Conservation (phyloP, 345 rosid species). For the Ceriops zippeliana region DNA sequence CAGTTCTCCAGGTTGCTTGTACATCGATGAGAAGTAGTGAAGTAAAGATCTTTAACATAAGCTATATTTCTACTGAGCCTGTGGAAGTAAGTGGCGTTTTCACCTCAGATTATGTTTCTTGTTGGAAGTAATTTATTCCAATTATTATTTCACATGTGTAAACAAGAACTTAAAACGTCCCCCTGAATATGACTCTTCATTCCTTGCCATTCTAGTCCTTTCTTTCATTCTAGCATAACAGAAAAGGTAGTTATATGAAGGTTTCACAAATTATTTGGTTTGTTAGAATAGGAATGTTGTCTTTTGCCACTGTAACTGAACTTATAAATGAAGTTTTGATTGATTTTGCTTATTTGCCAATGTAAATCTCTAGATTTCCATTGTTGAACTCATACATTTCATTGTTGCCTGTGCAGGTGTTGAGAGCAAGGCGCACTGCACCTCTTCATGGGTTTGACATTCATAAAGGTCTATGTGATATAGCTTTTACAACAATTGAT, state of each 20-base stretch:
- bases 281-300: too few species aligned
- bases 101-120: neutral
- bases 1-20: slow-evolving; percentile 63
- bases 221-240: too few species aligned
- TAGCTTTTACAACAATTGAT: slow-evolving; percentile 53
- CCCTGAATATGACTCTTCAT: too few species aligned
- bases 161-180: too few species aligned
- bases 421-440: slow-evolving; percentile 47
- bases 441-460: slow-evolving; percentile 49
- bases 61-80: slow-evolving; percentile 74
- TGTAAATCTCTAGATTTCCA: too few species aligned
- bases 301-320: too few species aligned
- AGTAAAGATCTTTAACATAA: slow-evolving; percentile 68
- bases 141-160: neutral
- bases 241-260: too few species aligned
- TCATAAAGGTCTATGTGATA: slow-evolving; percentile 60
- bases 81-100: slow-evolving; percentile 46
- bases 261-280: too few species aligned
- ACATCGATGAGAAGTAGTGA: slow-evolving; percentile 52
- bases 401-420: slow-evolving; percentile 44
- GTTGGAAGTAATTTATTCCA: neutral
- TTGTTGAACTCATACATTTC: neutral
- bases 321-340: too few species aligned
- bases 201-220: too few species aligned
- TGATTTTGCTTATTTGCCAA: too few species aligned